Base-by-base conservation (phyloP, 768 basidiomycete species). In the Suillus subluteus region DNA sequence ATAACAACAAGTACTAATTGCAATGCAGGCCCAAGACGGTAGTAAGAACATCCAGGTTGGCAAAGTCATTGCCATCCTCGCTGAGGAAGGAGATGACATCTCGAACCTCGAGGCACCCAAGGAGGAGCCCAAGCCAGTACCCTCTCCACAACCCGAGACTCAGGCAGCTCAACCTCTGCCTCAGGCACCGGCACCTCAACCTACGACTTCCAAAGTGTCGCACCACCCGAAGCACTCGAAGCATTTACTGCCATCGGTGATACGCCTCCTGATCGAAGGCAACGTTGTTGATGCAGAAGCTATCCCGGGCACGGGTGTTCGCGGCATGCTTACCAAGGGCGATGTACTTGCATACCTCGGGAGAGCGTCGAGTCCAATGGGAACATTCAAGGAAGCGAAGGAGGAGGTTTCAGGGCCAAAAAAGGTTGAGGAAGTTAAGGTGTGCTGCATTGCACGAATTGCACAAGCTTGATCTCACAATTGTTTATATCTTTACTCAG, bases 241-340 rank as follows among this genome's bases (percentile, higher is more conserved):
- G 4, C 89, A 95, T 43, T 80, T 98, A 41, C 94, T 98, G 81
- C 97, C 97, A 8, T 97, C 95, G 41, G 97, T 99, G 2, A 79
- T 88, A 52, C 91, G 96, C 64, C 83, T 97, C 18, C 78, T 86
- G n/a, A 84, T 92, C 67, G 78, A 92, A 72, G 72, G 76, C 44
- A 80, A 78, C 61, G 80, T 95, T 68, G 72, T 80, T 6, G 83
- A 90, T 68, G 79, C 86, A 30, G 86, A 87, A 62, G 81, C 82
- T 64, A 92, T 99, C 75, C 91, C 90, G 68, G 96, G 92, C 7
- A 97, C 95, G 3, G 97, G 97, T 59, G 83, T 93, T 62, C 86
- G 92, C 44, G 97, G 98, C 16, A 96, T 96, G 91, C 77, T 99
- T 67, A 99, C 96, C 58, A 98, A 98, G 78, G 98, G 98, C 13